These are phyloP conservation scores for Ajuga chamaepitys DNA, from an alignment of 257 asterid species.

Conservation along the genomic window DNA sequence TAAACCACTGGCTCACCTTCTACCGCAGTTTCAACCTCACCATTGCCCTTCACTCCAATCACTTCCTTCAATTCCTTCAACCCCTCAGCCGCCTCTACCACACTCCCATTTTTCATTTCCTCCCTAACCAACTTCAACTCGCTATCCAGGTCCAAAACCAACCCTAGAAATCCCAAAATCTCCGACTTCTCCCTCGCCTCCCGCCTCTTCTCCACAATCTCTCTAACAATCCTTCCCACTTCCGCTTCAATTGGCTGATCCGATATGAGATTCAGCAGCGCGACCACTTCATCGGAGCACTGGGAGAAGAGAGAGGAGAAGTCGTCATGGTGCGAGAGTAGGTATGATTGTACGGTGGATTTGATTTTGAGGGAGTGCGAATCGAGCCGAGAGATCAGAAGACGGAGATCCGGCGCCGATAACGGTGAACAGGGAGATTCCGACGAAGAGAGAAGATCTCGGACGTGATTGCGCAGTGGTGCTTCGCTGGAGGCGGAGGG, in stretches of 20 bases:
- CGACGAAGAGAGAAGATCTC: constrained; percentile 70
- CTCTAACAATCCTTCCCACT: constrained; percentile 39
- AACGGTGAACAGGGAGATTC: constrained; percentile 62
- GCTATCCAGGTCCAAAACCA: constrained; percentile 50
- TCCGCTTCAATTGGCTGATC: constrained; percentile 59
- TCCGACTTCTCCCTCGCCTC: constrained; percentile 69
- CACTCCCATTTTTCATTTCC: constrained; percentile 40
- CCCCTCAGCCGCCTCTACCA: constrained; percentile 65
- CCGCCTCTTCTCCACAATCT: constrained; percentile 52
- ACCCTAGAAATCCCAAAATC: constrained; percentile 42
- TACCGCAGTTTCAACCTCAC: constrained; percentile 22
- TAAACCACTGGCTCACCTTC: constrained; percentile 55
- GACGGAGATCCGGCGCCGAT: constrained; percentile 94
- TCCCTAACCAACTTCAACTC: constrained; percentile 43
- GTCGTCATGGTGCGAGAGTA: constrained; percentile 63
- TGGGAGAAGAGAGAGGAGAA: constrained; percentile 73
- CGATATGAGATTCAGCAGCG: constrained; percentile 46
- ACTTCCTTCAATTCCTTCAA: constrained; percentile 59
- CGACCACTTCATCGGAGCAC: constrained; percentile 40
- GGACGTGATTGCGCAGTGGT: constrained; percentile 70
- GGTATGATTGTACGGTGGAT: constrained; percentile 76
- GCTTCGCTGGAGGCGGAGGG: too few relatives aligned
- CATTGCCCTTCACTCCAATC: constrained; percentile 42
- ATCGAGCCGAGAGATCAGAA: constrained; percentile 75
- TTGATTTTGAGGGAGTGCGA: constrained; percentile 66